Percentiles rank a stretch among this genome's conserved stretches.
Evolutionary conservation across 495 filamentous ascomycete species (phyloP).

Genomic region (Aspergillus haitiensis): DNA sequence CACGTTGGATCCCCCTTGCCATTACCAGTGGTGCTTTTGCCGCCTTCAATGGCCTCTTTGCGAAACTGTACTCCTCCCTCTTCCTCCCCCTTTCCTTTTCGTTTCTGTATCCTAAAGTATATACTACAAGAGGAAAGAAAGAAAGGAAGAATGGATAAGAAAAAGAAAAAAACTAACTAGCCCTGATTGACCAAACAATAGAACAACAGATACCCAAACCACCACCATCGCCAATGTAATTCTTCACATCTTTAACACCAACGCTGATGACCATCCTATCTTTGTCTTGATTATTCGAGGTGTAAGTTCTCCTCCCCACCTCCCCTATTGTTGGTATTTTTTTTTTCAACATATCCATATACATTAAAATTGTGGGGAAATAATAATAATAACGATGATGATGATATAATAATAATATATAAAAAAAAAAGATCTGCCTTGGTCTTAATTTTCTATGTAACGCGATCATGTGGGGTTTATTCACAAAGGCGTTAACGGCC

Average conservation of each 20-base stretch:
- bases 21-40: constrained; percentile 86
- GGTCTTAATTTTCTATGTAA: constrained; percentile 87
- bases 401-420: background rate
- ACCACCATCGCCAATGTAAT: constrained; percentile 64
- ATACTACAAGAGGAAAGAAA: constrained; percentile 8
- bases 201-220: constrained; percentile 84
- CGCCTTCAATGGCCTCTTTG: constrained; percentile 92
- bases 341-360: background rate
- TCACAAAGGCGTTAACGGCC: constrained; percentile 77
- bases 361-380: background rate
- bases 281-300: constrained; percentile 67
- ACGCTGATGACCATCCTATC: constrained; percentile 44
- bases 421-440: constrained; percentile 68
- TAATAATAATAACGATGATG: background rate
- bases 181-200: constrained; percentile 30
- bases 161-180: constrained; percentile 9
- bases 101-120: background rate
- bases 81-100: background rate
- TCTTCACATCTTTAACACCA: constrained; percentile 55
- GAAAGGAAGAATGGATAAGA: too few species aligned
- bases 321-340: constrained; percentile 2
- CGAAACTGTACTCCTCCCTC: constrained; percentile 64
- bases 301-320: constrained; percentile 52
- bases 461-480: constrained; percentile 89
- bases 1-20: constrained; percentile 77